Evolutionary conservation across 2,329 filamentous ascomycete genomes (phyloP), one percentile per base, ranked within the genome.

Genomic region (Periconia sp.): DNA sequence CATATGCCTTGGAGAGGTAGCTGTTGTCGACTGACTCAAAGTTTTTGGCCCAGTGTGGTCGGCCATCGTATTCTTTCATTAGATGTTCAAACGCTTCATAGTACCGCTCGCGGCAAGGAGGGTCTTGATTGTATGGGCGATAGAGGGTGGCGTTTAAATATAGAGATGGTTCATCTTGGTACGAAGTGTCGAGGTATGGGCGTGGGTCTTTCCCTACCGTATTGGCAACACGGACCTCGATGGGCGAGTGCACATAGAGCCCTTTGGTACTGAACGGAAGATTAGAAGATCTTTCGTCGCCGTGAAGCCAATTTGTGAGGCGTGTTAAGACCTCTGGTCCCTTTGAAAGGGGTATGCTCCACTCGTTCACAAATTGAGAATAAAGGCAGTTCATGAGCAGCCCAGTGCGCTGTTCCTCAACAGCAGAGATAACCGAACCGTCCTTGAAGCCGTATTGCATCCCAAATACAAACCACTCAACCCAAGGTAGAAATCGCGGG

Each of bases 291-390:
- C 84, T 82, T 71, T 87, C 86, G 77, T 94, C 89, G 17, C 84
- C 82, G 47, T 90, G 88, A 49, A 99, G 81, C 94, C 94, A 99
- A 45, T 90, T 88, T 40, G 88, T 90, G 13, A 99, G 82, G 10
- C 94, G 86, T 31, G 80, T 82, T 42, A 99, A 84, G 8, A 91
- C 92, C 74, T 97, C 92, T 14, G 93, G 93, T 0, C 94, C 94
- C 61, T 89, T 88, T 58, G 85, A 79, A 1, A 99, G 81, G 1
- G 94, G 93, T 7, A 99, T 82, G 0, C 93, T 93, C 94, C 94
- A 99, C 73, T 99, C 94, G 73, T 99, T 97, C 60, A 99, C 94
- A 65, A 91, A 96, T 70, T 99, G 94, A n/a, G 90, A 93, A 79
- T 97, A 99, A 6, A 97, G 83, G 68, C 94, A 99, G 78, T 99